Base-by-base conservation (phyloP, 2,329 filamentous ascomycete genomes). In the Colletotrichum liriopes region DNA sequence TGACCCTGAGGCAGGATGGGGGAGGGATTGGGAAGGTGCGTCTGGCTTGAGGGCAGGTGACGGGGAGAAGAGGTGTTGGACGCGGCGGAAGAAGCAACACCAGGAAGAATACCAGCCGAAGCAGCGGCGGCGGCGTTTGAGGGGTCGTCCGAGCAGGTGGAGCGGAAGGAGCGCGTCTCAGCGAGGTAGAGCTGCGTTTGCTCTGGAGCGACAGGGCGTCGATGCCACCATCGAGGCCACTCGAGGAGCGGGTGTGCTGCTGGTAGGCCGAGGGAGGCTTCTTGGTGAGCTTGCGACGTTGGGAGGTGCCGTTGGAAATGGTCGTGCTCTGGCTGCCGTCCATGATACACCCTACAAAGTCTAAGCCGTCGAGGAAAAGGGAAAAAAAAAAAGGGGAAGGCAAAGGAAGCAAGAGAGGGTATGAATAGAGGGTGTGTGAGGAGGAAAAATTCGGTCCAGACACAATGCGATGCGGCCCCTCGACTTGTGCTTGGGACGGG, bases 271-370 rank as follows among this genome's bases (percentile, higher is more conserved):
- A 83, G 61, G 87, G 88, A 69, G 88, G 88, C 80, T 90, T 90
- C 85, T 92, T 92, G 79, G 88, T 88, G 75, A 92, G 88, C 80
- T 84, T 86, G 82, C 89, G 89, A 82, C 90, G 89, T 75, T 88
- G 85, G 72, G 85, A 86, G 77, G 77, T 82, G 82, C 83, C 82
- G 83, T 83, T 83, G 78, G 82, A 80, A 76, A 81, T 78, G 78
- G 81, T 54, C 29, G 69, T 81, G 77, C 81, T 81, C 77, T 81
- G 83, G 79, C 80, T 71, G 67, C 64, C 81, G 80, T 87, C 86
- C 86, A 87, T 87, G 84, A 83, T 86, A 80, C 78, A 52, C 49
- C 67, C 67, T 61, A 71, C 56, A 65, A 71, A 73, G 74, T 73
- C 72, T 73, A 74, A 71, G 69, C 51, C 70, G 69, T 74, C 72